Evolutionary conservation across 768 basidiomycete genomes (phyloP), one percentile per base, ranked within the genome.

Genomic region (Leccinum uliginosum): DNA sequence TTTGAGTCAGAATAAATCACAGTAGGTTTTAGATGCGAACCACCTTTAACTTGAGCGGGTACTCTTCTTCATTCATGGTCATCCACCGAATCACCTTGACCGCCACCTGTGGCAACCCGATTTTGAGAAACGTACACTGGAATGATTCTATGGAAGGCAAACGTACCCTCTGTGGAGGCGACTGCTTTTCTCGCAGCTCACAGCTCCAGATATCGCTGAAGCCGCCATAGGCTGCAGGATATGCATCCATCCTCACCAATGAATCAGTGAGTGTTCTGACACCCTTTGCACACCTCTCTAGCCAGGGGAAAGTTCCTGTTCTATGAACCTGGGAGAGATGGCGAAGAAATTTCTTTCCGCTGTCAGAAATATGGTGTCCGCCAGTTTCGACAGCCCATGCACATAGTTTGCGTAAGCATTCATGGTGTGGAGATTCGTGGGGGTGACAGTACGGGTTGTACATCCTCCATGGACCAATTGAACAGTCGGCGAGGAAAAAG

Each of bases 181-280:
- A 29, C 2, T 32, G 47, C 12, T n/a, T 17, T 30, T 2, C 0
- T 35, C 8, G 43, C 27, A 64, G 40, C 17, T 34, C n/a, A 21
- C 71, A 72, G 5, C 53, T 35, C 69, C 71, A 70, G 52, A 70
- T 45, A 3, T 70, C 69, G 17, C 68, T 72, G 57, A 72, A 70
- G 23, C 69, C 71, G 1, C 69, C 69, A 38, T 62, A 57, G 0
- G 69, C 71, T 0, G 29, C 56, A 29, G 71, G 71, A 54, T 70
- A 65, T 9, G 48, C 35, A 19, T 59, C 9, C 7, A 24, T 56
- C 46, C 12, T 68, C 51, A 19, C 29, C 49, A 70, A 46, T 26
- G 27, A 48, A 1, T 56, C 9, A 3, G 71, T 70, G 57, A 70
- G 64, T 51, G 38, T 9, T 29, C 3, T 23, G 57, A 53, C 40